Base-by-base conservation (phyloP, 345 rosid genomes). In the Draba incana region DNA sequence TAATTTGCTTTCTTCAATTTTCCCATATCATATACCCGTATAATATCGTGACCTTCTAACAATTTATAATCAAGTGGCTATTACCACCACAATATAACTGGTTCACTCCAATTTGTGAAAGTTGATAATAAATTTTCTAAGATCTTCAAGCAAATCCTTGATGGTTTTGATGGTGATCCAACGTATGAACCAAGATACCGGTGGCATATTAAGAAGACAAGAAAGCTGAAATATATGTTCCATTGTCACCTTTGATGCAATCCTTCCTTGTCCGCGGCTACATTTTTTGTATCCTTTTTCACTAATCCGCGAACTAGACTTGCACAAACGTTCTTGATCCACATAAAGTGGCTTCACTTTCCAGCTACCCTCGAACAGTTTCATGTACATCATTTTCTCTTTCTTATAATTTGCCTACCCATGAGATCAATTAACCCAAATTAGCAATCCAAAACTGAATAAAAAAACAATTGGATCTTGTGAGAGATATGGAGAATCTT, bases 151-250 rank as follows among this genome's bases (percentile, higher is more conserved):
- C 30, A 28, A 28, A 28, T 2, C 4, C 30, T 28, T 85, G 5
- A 90, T 80, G 41, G 88, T 78, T 64, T 65, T 87, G 61, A 81
- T 10, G 3, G 92, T 89, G 46, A 82, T 80, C 71, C 86, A 88
- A 55, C 94, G 82, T 5, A 92, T 81, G 64, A 81, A 83, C 94
- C 94, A 92, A 35, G 98, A 89, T 66, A 87, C 64, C 10, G 92
- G 96, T 4, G 96, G 98, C 0, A 91, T 82, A 3, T 89, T 86
- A 39, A 83, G 74, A 50, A 87, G 24, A 10, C 8, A 10, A 53
- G 88, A 72, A 6, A 94, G 96, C 72, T 89, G 87, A 75, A 89
- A 82, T 50, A 79, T 66, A 49, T 87, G 96, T 16, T 86, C 84
- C 82, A 92, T 64, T 75, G 75, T 84, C 72, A 82, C 86, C n/a